phyloP scores from a whole-genome alignment of 768 basidiomycete species.

The Kwoniella newhampshirensis region DNA sequence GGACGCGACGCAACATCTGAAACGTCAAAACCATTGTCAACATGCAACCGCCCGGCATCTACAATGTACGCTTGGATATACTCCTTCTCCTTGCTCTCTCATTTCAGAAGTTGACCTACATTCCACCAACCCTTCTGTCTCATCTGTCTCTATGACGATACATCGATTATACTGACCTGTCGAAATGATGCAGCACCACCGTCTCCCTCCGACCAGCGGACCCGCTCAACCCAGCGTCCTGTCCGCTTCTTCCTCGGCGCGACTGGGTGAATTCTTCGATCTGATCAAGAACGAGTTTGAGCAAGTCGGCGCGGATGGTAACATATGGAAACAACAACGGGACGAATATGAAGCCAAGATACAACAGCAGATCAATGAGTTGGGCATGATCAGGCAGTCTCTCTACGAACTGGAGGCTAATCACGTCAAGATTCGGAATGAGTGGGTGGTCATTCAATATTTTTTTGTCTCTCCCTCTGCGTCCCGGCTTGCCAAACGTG shows the following conservation, averaged over 20 bases:
- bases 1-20: neutral
- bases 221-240: conserved; percentile 21
- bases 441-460: conserved; percentile 46
- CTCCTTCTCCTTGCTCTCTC: neutral
- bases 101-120: no score
- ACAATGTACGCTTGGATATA: conserved; percentile 22
- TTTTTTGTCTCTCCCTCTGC: neutral
- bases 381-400: conserved; percentile 82
- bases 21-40: neutral
- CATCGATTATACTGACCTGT: neutral
- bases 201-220: conserved; percentile 18
- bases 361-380: conserved; percentile 74
- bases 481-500: no score
- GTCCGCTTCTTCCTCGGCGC: conserved; percentile 22
- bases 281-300: conserved; percentile 83
- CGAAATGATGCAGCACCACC: conserved; percentile 17
- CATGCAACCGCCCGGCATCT: conserved; percentile 35
- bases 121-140: no score
- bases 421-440: conserved; percentile 78
- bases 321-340: conserved; percentile 68
- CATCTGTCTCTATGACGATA: no score
- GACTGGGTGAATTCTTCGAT: conserved; percentile 77
- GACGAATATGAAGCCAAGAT: conserved; percentile 87
- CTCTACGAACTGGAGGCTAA: conserved; percentile 88
- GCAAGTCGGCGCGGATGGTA: conserved; percentile 65